Conservation (phyloP, 139 green algal species). For the Tetradesmus lagerheimii region DNA sequence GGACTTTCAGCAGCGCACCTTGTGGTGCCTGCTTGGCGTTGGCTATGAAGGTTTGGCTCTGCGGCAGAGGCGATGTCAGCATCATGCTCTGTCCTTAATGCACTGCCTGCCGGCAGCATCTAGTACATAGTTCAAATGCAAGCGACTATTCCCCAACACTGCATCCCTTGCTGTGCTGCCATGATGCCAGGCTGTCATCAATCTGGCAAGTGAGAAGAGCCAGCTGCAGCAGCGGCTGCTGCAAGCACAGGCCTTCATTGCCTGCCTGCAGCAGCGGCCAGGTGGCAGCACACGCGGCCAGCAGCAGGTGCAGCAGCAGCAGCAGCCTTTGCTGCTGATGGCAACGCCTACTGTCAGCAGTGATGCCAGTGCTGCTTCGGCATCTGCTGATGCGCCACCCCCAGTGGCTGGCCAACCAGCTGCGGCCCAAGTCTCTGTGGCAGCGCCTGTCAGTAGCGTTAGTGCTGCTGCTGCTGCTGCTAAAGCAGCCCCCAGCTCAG, state of each 20-base stretch:
- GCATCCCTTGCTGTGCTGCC: background rate
- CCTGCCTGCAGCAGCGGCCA: slow-evolving; percentile 36
- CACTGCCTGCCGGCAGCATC: background rate
- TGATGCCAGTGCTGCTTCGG: background rate
- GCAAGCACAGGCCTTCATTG: slow-evolving; percentile 41
- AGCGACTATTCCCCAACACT: background rate
- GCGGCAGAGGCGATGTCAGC: background rate
- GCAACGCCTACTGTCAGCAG: background rate
- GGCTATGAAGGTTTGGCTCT: too few relatives aligned
- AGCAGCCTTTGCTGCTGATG: slow-evolving; percentile 18
- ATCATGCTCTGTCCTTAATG: background rate
- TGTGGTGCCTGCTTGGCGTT: too few relatives aligned
- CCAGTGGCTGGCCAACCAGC: slow-evolving; percentile 5
- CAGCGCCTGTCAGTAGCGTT: background rate
- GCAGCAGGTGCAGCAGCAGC: slow-evolving; percentile 9
- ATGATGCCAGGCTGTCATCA: slow-evolving; percentile 1
- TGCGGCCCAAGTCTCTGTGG: background rate
- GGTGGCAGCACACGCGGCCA: background rate
- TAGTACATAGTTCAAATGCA: background rate
- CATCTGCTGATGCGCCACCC: background rate
- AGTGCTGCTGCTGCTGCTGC: background rate
- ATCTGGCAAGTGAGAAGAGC: slow-evolving; percentile 10
- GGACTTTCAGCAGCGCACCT: too few relatives aligned
- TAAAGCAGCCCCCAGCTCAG: slow-evolving; percentile 1
- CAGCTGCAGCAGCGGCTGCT: slow-evolving; percentile 39